phyloP scores from a whole-genome alignment of 2,329 filamentous ascomycete genomes.

The Neoscytalidium dimidiatum region DNA sequence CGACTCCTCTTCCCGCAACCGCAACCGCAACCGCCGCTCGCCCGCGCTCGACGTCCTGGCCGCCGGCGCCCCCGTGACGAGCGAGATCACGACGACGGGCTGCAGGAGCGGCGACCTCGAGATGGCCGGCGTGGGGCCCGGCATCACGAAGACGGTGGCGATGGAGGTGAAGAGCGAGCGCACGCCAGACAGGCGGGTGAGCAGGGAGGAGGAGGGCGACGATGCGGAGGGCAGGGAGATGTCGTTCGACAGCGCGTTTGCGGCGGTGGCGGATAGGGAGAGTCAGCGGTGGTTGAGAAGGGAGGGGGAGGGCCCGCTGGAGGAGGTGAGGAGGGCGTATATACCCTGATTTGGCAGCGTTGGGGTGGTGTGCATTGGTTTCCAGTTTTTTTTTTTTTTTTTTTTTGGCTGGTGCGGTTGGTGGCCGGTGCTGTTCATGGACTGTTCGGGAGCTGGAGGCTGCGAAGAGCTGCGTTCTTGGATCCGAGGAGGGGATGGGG shows the following conservation, averaged over 20 bases:
- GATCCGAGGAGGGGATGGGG: too few species aligned
- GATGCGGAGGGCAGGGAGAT: background rate
- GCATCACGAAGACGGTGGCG: background rate
- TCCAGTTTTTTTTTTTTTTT: too few species aligned
- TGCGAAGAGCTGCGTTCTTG: too few species aligned
- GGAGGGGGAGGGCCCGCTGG: background rate
- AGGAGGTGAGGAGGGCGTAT: background rate
- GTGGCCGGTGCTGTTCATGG: too few species aligned
- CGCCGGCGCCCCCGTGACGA: background rate
- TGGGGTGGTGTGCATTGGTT: too few species aligned
- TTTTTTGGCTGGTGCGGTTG: too few species aligned
- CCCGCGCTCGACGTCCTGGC: background rate
- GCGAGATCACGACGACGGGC: background rate
- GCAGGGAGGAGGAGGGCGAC: background rate
- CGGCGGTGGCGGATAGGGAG: background rate
- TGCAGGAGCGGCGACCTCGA: background rate
- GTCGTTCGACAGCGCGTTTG: too few species aligned
- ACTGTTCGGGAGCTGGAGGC: too few species aligned
- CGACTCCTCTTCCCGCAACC: background rate
- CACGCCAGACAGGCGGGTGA: background rate
- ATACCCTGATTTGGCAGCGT: slow-evolving; percentile 25
- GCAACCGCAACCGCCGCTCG: background rate
- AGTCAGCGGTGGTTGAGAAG: background rate
- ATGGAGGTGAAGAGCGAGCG: background rate
- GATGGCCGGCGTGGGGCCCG: background rate